phyloP scores from a whole-genome alignment of 768 basidiomycete genomes.

The Tricholoma furcatifolium region DNA sequence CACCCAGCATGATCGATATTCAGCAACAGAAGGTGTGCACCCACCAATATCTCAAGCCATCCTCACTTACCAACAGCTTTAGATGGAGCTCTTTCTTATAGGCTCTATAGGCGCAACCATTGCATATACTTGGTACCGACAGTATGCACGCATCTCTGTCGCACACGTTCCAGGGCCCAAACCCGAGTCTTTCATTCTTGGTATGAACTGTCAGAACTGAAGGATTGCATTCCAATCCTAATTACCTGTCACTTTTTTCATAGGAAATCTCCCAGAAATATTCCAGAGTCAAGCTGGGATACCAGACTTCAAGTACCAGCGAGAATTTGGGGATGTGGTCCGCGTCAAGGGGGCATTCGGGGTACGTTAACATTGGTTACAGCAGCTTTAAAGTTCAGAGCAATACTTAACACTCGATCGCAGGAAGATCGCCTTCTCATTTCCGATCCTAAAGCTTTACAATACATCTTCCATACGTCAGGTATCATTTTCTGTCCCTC shows the following conservation, averaged over 20 bases:
- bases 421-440: conserved; percentile 54
- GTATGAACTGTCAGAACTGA: conserved; percentile 25
- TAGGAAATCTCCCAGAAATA: conserved; percentile 49
- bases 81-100: conserved; percentile 9
- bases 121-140: conserved; percentile 31
- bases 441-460: conserved; percentile 58
- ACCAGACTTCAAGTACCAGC: conserved; percentile 53
- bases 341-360: conserved; percentile 51
- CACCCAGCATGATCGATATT: conserved; percentile 1
- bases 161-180: conserved; percentile 48
- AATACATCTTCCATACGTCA: conserved; percentile 54
- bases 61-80: not conserved
- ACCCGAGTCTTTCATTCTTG: conserved; percentile 47
- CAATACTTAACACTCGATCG: not conserved
- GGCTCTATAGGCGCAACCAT: conserved; percentile 15
- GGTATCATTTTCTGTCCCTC: conserved; percentile 19
- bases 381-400: not conserved
- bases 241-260: no score
- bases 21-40: not conserved
- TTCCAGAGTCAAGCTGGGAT: conserved; percentile 51
- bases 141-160: conserved; percentile 37
- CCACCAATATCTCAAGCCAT: not conserved
- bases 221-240: no score
- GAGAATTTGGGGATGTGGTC: conserved; percentile 47
- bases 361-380: conserved; percentile 24